Evolutionary conservation across 2,329 filamentous ascomycete species (phyloP), one percentile per base, ranked within the genome.

Genomic region (Nothomitra cinnamomea): DNA sequence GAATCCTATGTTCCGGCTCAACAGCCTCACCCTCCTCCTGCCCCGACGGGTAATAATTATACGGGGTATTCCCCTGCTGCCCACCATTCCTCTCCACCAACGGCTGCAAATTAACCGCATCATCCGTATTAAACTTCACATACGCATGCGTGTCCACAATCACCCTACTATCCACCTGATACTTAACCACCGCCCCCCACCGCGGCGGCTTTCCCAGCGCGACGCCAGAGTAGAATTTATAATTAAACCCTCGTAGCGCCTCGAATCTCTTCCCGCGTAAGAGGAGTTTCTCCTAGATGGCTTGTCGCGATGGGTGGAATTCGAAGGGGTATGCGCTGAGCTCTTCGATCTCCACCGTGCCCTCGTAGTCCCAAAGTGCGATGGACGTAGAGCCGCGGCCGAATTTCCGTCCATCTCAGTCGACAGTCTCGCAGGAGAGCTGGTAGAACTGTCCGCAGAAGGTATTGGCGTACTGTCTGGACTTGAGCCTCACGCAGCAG

Each of bases 221-320:
- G 28, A 32, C 5, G 28, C 28, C 28, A 10, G 28, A 32, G 28
- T 32, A 32, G 28, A 10, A 32, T 53, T 69, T 70, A 61, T 74
- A 76, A 53, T 75, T 69, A 24, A 69, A 70, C 1, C 74, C 73
- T 42, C 67, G 67, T 24, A 75, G 64, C 7, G 61, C 57, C 56
- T 76, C 72, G 55, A 72, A 69, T 43, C 67, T 66, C 15, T 65
- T 65, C 5, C 74, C 75, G 2, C 73, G 68, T 19, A 67, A 64
- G 22, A 72, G 64, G 10, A 77, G 62, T 4, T 63, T 61, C 12
- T 63, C 55, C 6, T 62, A 64, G 12, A 76, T 57, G 1, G 62
- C 61, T 1, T 66, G 62, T 32, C 66, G 60, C 3, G 71, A 63
- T 1, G 61, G 55, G 57, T 75, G 72, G 55, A 67, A 72, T 1